phyloP scores from a whole-genome alignment of 352 stramenopile species.

The Phytophthora megakarya region DNA sequence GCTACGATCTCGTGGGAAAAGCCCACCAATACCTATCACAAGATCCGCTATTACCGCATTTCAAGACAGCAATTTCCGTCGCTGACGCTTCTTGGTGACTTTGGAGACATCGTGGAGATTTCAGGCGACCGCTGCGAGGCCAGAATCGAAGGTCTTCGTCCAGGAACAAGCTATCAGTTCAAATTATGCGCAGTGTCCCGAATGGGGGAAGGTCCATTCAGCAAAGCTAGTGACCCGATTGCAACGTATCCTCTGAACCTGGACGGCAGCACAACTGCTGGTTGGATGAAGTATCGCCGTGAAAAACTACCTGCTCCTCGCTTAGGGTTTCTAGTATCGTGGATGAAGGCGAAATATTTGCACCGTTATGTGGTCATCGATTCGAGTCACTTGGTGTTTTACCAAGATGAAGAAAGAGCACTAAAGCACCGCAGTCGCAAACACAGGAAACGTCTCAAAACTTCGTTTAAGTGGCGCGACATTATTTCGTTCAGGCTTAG shows the following conservation, averaged over 20 bases:
- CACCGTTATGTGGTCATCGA: conserved; percentile 87
- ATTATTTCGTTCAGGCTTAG: conserved; percentile 66
- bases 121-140: conserved; percentile 54
- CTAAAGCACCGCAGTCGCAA: conserved; percentile 80
- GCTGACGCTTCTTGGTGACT: conserved; percentile 82
- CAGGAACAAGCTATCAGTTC: conserved; percentile 85
- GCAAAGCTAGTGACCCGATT: conserved; percentile 67
- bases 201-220: conserved; percentile 89
- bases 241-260: conserved; percentile 77
- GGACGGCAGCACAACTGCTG: conserved; percentile 72
- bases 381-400: conserved; percentile 72
- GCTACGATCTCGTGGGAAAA: conserved; percentile 76
- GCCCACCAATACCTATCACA: conserved; percentile 65
- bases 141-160: conserved; percentile 78
- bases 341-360: conserved; percentile 77
- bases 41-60: conserved; percentile 86
- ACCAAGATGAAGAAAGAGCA: conserved; percentile 80
- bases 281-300: conserved; percentile 87
- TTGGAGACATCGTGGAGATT: conserved; percentile 79
- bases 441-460: conserved; percentile 79
- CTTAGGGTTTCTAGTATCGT: conserved; percentile 57
- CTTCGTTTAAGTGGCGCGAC: conserved; percentile 71
- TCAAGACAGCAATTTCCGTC: conserved; percentile 81
- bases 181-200: conserved; percentile 84
- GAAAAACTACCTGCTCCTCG: conserved; percentile 59